phyloP scores from a whole-genome alignment of 2,329 filamentous ascomycete genomes.

The Neopestalotiopsis rosae region DNA sequence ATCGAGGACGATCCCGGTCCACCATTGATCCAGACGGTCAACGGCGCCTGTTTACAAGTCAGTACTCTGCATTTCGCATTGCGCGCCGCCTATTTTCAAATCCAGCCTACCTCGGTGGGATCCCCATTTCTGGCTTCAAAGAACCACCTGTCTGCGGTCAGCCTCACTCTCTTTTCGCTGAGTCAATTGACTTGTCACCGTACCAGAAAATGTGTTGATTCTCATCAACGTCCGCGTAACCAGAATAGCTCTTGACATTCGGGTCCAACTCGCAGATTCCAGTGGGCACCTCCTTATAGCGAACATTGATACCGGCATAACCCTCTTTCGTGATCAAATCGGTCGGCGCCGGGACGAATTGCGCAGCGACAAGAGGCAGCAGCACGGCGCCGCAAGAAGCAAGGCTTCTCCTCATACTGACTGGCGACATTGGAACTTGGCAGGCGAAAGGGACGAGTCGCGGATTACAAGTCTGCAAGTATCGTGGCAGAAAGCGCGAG shows the following conservation, averaged over 20 bases:
- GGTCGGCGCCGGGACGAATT: slow-evolving; percentile 35
- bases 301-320: slow-evolving; percentile 43
- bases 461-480: neutral
- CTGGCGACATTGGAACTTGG: neutral
- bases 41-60: slow-evolving; percentile 39
- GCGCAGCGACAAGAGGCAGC: slow-evolving; percentile 21
- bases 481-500: neutral
- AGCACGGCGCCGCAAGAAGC: neutral
- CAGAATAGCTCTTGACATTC: slow-evolving; percentile 46
- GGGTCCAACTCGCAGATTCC: slow-evolving; percentile 50
- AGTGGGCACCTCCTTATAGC: slow-evolving; percentile 53
- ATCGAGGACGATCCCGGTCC: slow-evolving; percentile 57
- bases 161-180: neutral
- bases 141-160: slow-evolving; percentile 44
- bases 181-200: neutral
- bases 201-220: slow-evolving; percentile 45
- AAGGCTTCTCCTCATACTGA: neutral
- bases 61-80: neutral
- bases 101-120: slow-evolving; percentile 33
- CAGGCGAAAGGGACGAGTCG: neutral
- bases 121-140: slow-evolving; percentile 53
- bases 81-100: neutral
- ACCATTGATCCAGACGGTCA: slow-evolving; percentile 60
- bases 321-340: slow-evolving; percentile 31
- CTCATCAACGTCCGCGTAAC: slow-evolving; percentile 46